Evolutionary conservation across 148 eudicot genomes (phyloP).

Genomic region (Fallopia convolvulus): DNA sequence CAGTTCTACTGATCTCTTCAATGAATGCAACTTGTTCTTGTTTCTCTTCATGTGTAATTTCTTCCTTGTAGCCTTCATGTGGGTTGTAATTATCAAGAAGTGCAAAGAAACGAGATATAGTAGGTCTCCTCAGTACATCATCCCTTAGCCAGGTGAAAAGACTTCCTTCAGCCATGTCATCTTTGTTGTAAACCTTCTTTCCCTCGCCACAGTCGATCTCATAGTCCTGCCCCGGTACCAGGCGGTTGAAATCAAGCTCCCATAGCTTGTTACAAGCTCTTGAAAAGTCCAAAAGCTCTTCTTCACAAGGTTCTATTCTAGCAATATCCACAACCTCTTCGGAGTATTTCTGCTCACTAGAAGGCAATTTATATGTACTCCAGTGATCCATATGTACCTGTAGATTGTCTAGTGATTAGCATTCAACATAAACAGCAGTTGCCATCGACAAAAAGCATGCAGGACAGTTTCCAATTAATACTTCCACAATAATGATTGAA

Average conservation of each 20-base stretch:
- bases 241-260: constrained; percentile 86
- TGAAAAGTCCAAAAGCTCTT: constrained; percentile 64
- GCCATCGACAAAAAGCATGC: too few relatives aligned
- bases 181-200: constrained; percentile 61
- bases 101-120: constrained; percentile 76
- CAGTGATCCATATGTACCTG: constrained; percentile 69
- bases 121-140: constrained; percentile 57
- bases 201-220: constrained; percentile 91
- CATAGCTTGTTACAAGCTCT: constrained; percentile 84
- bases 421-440: neutral
- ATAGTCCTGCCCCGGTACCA: constrained; percentile 74
- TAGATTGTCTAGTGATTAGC: neutral
- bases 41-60: constrained; percentile 62
- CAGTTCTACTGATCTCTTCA: constrained; percentile 96
- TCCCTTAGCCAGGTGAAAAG: constrained; percentile 72
- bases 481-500: neutral
- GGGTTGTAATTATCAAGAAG: constrained; percentile 96
- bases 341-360: constrained; percentile 64
- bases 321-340: constrained; percentile 39
- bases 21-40: constrained; percentile 85
- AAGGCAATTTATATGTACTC: constrained; percentile 59
- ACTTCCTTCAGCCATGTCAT: constrained; percentile 74
- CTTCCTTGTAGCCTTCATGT: constrained; percentile 68
- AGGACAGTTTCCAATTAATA: neutral
- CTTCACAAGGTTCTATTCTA: constrained; percentile 52